Percentiles rank a stretch among this genome's conserved stretches.
Evolutionary conservation across 2,329 filamentous ascomycete genomes (phyloP).

Genomic region (Tothia fuscella): DNA sequence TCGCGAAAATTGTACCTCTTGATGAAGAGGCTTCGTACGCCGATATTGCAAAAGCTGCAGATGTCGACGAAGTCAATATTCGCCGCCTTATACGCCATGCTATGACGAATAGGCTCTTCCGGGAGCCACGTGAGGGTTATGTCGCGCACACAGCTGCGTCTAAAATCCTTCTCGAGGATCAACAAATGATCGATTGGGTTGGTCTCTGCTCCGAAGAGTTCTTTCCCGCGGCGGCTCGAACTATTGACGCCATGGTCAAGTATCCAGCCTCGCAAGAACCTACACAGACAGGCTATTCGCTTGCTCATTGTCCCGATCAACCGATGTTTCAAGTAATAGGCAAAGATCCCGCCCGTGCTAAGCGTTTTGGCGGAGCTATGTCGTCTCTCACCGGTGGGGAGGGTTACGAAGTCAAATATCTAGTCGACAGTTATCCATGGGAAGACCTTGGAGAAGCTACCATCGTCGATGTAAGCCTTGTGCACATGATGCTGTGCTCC

Average conservation of each 20-base stretch:
- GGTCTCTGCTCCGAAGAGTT: constrained; percentile 8
- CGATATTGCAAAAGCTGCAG: constrained; percentile 19
- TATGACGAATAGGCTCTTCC: constrained; percentile 25
- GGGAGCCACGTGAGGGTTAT: constrained; percentile 8
- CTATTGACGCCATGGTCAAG: constrained; percentile 1
- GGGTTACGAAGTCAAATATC: constrained; percentile 18
- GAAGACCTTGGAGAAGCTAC: constrained; percentile 8
- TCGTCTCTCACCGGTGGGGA: constrained; percentile 18
- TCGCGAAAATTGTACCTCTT: constrained; percentile 40
- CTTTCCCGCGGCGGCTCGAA: constrained; percentile 6
- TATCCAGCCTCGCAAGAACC: constrained; percentile 17
- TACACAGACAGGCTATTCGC: constrained; percentile 19
- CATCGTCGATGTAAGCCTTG: constrained; percentile 12
- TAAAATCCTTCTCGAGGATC: constrained; percentile 1
- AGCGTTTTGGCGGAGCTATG: constrained; percentile 23
- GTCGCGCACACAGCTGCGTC: constrained; percentile 10
- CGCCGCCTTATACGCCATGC: constrained; percentile 24
- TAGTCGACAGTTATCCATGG: constrained; percentile 7
- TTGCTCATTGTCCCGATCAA: constrained; percentile 17
- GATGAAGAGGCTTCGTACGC: constrained; percentile 30
- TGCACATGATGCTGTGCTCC: constrained; percentile 12
- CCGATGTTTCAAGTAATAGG: constrained; percentile 23
- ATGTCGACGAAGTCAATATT: constrained; percentile 20
- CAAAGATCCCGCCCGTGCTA: constrained; percentile 19
- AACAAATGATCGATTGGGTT: constrained; percentile 8